These are phyloP conservation scores for Athelia psychrophila DNA, from an alignment of 1,284 basidiomycete genomes.

Conservation along the genomic window DNA sequence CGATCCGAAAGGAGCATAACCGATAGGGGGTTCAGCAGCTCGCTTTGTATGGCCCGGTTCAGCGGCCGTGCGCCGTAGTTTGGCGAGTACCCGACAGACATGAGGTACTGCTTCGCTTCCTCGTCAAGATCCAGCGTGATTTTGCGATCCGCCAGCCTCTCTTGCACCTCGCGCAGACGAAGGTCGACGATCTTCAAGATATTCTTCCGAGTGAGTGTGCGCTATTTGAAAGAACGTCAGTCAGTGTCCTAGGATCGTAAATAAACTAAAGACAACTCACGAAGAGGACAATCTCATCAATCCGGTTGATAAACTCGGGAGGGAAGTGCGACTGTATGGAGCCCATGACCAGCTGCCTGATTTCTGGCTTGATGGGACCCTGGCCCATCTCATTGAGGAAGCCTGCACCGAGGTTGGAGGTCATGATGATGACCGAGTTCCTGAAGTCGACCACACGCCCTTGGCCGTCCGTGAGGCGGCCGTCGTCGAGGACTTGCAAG, in stretches of 20 bases:
- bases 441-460: conserved; percentile 77
- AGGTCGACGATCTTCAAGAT: conserved; percentile 86
- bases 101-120: conserved; percentile 80
- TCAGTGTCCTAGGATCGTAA: conserved; percentile 6
- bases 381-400: conserved; percentile 79
- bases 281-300: conserved; percentile 90
- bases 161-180: conserved; percentile 67
- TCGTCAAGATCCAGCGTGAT: conserved; percentile 78
- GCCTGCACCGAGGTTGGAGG: conserved; percentile 84
- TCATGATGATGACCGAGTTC: conserved; percentile 93
- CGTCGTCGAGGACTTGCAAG: conserved; percentile 94
- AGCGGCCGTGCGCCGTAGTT: conserved; percentile 90
- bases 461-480: conserved; percentile 89
- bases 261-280: conserved; percentile 41
- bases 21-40: conserved; percentile 91
- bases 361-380: conserved; percentile 64
- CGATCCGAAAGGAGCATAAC: conserved; percentile 84
- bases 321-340: conserved; percentile 85
- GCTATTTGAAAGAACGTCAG: conserved; percentile 40
- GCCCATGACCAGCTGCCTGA: conserved; percentile 69
- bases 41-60: conserved; percentile 89
- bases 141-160: conserved; percentile 78
- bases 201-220: conserved; percentile 71
- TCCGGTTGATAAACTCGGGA: conserved; percentile 91
- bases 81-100: conserved; percentile 82